Percentiles rank a stretch among this genome's conserved stretches.
Conservation (phyloP, 768 basidiomycete genomes). For the Dacryopinax spathularia region DNA sequence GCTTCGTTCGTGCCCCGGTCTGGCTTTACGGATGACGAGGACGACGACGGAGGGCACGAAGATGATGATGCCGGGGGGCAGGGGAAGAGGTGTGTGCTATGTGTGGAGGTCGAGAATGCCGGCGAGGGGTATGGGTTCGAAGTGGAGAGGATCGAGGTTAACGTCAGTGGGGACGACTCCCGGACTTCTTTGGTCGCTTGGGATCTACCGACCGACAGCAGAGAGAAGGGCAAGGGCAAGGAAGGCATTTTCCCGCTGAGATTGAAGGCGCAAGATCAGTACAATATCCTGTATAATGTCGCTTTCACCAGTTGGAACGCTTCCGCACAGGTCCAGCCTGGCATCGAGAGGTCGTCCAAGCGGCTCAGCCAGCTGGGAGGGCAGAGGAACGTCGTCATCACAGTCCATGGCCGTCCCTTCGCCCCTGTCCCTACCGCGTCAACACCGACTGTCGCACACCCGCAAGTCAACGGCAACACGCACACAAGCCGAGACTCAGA, state of each 20-base stretch:
- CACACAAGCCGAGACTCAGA: background rate
- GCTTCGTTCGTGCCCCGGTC: constrained; percentile 72
- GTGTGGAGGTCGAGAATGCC: constrained; percentile 78
- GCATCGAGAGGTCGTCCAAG: no score
- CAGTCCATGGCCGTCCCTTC: background rate
- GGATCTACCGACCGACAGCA: constrained; percentile 25
- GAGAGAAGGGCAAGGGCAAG: constrained; percentile 22
- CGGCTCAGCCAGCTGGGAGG: background rate
- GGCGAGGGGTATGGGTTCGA: constrained; percentile 52
- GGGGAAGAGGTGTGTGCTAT: constrained; percentile 78
- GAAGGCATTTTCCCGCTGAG: constrained; percentile 51
- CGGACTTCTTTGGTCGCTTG: constrained; percentile 37
- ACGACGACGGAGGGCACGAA: constrained; percentile 23
- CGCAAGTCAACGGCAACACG: background rate
- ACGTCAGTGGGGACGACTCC: constrained; percentile 53
- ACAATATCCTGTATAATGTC: constrained; percentile 82
- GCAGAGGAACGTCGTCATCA: background rate
- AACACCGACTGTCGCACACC: background rate
- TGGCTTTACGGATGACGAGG: constrained; percentile 8
- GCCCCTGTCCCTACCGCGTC: background rate
- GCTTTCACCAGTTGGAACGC: constrained; percentile 33
- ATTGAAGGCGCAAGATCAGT: constrained; percentile 63
- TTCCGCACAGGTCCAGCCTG: no score
- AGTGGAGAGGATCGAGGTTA: constrained; percentile 61
- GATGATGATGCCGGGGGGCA: constrained; percentile 38